Base-by-base conservation (phyloP, 768 basidiomycete species). In the Kwoniella heveanensis region DNA sequence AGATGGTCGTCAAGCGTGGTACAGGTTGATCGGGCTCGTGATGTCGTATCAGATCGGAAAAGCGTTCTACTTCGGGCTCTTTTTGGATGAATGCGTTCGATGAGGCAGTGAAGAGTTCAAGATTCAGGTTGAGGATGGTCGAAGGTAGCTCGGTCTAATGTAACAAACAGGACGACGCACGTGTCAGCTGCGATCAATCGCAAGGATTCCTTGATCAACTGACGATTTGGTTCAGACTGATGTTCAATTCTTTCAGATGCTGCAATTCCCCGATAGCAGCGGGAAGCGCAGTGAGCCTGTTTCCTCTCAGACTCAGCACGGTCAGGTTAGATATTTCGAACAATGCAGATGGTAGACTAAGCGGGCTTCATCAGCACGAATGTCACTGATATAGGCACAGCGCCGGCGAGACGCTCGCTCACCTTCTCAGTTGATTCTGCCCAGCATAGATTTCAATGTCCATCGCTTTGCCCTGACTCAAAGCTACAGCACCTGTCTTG, bases 311-410 rank as follows among this genome's bases (percentile, higher is more conserved):
- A 51, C 66, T 67, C 9, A 77, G 62, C 12, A 73, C 55, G 3
- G 72, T 74, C 19, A 79, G 63, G 57, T 77, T 77, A 1, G 67
- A 48, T 1, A 79, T 62, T 21, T 77, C 75, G 54, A 79, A 79
- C 49, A 79, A 49, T 1, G 78, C 73, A 30, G 65, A 74, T 3
- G 78, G 78, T 2, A n/a, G n/a, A n/a, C n/a, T n/a, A 79, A 62
- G 55, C 78, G 76, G 52, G 26, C 4, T 44, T 58, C 39, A 52
- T 52, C 56, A 39, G 36, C 48, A 27, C 12, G 4, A 10, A 8
- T 10, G 8, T 19, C 19, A 9, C 10, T 27, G 21, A 4, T 21
- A 7, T 21, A 51, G 48, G 13, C 22, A 37, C 12, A 46, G 2
- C 5, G n/a, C 15, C 1, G 12, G 46, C 3, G 26, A 44, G 51